Conservation (phyloP, 1,284 basidiomycete genomes). For the Fomitopsis palustris region DNA sequence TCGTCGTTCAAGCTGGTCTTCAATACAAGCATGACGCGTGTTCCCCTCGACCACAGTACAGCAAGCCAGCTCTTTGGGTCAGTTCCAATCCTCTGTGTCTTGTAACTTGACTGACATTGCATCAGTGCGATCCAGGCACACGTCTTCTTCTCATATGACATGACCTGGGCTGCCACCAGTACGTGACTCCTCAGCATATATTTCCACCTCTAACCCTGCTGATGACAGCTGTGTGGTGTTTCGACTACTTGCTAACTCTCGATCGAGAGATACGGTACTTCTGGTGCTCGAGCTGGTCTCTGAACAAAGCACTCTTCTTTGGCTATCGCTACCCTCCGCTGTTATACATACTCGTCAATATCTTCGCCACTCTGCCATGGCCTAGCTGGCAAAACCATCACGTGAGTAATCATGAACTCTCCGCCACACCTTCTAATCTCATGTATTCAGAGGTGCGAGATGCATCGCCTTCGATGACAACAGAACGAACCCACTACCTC, state of each 20-base stretch:
- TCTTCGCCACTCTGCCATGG: neutral
- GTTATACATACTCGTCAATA: neutral
- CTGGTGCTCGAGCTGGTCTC: neutral
- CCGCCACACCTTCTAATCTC: no score
- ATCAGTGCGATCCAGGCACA: neutral
- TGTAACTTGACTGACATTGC: no score
- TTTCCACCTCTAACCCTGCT: neutral
- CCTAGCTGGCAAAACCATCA: neutral
- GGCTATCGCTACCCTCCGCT: neutral
- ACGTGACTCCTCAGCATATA: neutral
- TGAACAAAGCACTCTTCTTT: neutral
- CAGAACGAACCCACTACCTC: no score
- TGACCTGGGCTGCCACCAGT: neutral
- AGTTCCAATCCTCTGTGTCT: no score
- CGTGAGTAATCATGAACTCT: neutral
- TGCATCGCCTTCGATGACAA: no score
- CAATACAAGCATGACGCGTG: no score
- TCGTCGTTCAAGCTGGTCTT: no score
- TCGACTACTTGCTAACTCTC: neutral
- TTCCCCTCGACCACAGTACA: no score
- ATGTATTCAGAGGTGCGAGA: neutral
- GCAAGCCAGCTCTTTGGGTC: no score
- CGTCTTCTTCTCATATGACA: neutral
- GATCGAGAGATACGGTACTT: neutral
- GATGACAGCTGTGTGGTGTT: neutral